These are phyloP conservation scores for Dryadomyces quercus-mongolicae DNA, from an alignment of 2,329 filamentous ascomycete genomes.

Conservation along the genomic window DNA sequence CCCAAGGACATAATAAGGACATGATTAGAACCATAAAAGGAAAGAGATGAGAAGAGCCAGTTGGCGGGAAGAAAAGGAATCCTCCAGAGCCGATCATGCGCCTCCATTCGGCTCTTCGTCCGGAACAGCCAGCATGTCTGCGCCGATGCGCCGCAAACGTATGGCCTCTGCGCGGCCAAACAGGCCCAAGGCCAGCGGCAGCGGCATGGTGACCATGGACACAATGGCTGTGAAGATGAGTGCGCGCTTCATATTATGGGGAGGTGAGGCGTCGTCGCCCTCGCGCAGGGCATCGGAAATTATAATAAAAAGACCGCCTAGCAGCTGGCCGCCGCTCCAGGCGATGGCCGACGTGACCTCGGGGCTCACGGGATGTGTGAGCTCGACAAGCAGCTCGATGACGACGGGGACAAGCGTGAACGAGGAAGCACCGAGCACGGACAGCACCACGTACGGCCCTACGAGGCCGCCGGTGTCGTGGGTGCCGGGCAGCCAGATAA, in stretches of 20 bases:
- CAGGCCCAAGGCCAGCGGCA: slow-evolving; percentile 56
- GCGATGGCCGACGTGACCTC: slow-evolving; percentile 74
- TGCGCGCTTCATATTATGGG: slow-evolving; percentile 59
- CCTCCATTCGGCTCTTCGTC: neutral
- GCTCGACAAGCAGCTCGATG: slow-evolving; percentile 76
- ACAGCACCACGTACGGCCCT: slow-evolving; percentile 64
- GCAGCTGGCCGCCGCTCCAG: slow-evolving; percentile 77
- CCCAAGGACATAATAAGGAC: no score
- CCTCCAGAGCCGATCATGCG: neutral
- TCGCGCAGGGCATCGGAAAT: slow-evolving; percentile 64
- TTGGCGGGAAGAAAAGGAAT: neutral
- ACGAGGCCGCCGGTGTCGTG: slow-evolving; percentile 33
- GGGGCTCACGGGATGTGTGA: slow-evolving; percentile 76
- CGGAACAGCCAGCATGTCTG: neutral
- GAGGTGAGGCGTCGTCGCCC: slow-evolving; percentile 39
- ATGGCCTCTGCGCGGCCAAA: slow-evolving; percentile 50
- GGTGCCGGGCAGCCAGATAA: slow-evolving; percentile 69
- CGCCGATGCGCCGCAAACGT: slow-evolving; percentile 37
- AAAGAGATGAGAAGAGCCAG: neutral
- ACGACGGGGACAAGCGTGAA: slow-evolving; percentile 76
- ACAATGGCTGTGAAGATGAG: slow-evolving; percentile 72
- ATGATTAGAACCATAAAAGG: no score
- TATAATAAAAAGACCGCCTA: slow-evolving; percentile 77
- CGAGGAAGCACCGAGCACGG: slow-evolving; percentile 63
- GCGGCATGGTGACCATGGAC: slow-evolving; percentile 49